Evolutionary conservation across 2,329 filamentous ascomycete genomes (phyloP).

Genomic region (Aspergillus ochraceus): DNA sequence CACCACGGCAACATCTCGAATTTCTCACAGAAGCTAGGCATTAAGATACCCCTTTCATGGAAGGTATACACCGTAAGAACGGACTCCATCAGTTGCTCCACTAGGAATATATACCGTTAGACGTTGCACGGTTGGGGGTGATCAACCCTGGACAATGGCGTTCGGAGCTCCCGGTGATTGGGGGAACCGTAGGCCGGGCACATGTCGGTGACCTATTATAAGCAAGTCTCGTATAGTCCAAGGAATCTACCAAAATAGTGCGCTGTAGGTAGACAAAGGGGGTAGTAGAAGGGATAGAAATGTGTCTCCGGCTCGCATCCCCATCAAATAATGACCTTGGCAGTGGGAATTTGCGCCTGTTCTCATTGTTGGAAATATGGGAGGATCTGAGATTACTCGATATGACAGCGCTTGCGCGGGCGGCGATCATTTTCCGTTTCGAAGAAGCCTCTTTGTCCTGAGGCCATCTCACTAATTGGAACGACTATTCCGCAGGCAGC

Average conservation of each 20-base stretch:
- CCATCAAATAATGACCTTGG: neutral
- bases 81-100: neutral
- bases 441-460: neutral
- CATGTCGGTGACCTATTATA: neutral
- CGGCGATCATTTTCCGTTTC: neutral
- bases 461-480: neutral
- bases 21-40: neutral
- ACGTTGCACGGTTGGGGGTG: neutral
- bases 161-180: neutral
- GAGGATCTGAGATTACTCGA: neutral
- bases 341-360: neutral
- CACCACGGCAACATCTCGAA: neutral
- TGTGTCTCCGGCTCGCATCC: neutral
- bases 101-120: neutral
- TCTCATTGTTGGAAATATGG: neutral
- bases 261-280: neutral
- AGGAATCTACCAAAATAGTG: neutral
- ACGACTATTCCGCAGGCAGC: neutral
- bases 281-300: neutral
- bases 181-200: neutral
- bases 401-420: neutral
- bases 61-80: too few species aligned
- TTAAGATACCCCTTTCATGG: too few species aligned
- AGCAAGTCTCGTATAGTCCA: neutral
- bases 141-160: neutral